These are phyloP conservation scores for Basidiobolus meristosporus DNA, from an alignment of 371 early-diverging fungal species.

Conservation along the genomic window DNA sequence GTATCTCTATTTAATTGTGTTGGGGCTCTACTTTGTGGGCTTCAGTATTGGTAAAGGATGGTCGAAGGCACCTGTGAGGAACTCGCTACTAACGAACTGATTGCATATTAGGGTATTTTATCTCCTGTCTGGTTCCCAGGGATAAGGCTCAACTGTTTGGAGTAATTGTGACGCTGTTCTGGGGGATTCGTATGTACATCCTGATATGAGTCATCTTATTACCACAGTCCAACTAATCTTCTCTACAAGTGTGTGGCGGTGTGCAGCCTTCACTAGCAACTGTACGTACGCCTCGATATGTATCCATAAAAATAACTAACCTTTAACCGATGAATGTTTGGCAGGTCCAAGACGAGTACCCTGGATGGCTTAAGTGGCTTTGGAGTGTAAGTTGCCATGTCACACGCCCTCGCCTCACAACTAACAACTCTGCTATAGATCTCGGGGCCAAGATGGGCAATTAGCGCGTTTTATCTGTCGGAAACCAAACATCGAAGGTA, in stretches of 20 bases:
- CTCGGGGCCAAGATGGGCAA: slow-evolving; percentile 25
- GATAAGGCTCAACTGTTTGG: slow-evolving; percentile 13
- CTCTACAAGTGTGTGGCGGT: slow-evolving; percentile 18
- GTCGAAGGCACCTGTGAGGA: no score
- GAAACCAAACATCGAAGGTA: slow-evolving; percentile 16
- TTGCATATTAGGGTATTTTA: slow-evolving; percentile 17
- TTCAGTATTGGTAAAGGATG: slow-evolving; percentile 8
- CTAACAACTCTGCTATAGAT: slow-evolving; percentile 13
- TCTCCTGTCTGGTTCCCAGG: slow-evolving; percentile 13
- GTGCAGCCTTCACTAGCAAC: slow-evolving; percentile 17
- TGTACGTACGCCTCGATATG: no score
- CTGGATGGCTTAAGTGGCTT: slow-evolving; percentile 1
- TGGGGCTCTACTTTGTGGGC: slow-evolving; percentile 7
- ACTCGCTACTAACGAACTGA: no score
- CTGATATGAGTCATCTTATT: no score
- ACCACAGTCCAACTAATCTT: no score
- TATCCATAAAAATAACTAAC: no score
- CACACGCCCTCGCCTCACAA: no score
- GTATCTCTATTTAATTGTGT: slow-evolving; percentile 6
- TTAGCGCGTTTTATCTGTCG: slow-evolving; percentile 21
- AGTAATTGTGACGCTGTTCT: slow-evolving; percentile 16
- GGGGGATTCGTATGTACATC: no score
- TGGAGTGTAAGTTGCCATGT: no score
- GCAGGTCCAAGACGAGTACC: slow-evolving; percentile 8
- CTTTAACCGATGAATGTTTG: no score